Conservation (phyloP, 768 basidiomycete genomes). For the Tricholoma flavovirens region DNA sequence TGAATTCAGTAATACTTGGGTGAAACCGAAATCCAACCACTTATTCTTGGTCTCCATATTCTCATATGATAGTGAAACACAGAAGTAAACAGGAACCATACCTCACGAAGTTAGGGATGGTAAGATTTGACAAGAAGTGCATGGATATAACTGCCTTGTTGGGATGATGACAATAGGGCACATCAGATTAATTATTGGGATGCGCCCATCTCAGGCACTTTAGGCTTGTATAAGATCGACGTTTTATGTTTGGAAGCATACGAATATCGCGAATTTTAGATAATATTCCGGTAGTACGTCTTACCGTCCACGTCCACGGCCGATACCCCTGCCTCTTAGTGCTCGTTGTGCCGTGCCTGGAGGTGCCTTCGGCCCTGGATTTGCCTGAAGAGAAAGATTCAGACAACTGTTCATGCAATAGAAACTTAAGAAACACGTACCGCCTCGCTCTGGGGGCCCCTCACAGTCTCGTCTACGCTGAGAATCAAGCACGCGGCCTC, state of each 20-base stretch:
- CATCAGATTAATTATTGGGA: background rate
- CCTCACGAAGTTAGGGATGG: slow-evolving; percentile 11
- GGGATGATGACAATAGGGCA: background rate
- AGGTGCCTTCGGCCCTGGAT: slow-evolving; percentile 82
- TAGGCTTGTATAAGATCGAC: background rate
- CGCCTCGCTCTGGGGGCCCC: slow-evolving; percentile 90
- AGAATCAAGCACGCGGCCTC: slow-evolving; percentile 96
- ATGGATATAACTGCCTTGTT: slow-evolving; percentile 13
- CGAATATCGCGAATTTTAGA: background rate
- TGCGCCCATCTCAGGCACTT: background rate
- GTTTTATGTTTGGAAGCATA: background rate
- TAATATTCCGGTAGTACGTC: background rate
- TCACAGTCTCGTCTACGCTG: slow-evolving; percentile 95
- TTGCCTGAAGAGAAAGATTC: slow-evolving; percentile 39
- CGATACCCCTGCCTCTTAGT: slow-evolving; percentile 56
- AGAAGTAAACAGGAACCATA: background rate
- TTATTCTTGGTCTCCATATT: slow-evolving; percentile 48
- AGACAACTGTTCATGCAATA: slow-evolving; percentile 4
- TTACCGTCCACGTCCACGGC: slow-evolving; percentile 69
- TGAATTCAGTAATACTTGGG: slow-evolving; percentile 12
- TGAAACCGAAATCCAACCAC: slow-evolving; percentile 58
- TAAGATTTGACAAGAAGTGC: slow-evolving; percentile 18
- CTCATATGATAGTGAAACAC: background rate
- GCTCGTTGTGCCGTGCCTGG: slow-evolving; percentile 89
- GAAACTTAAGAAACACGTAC: slow-evolving; percentile 39